Percentiles rank a stretch among this genome's conserved stretches.
Evolutionary conservation across 73 alveolate species (phyloP).

Genomic region (Blepharisma japonicum): DNA sequence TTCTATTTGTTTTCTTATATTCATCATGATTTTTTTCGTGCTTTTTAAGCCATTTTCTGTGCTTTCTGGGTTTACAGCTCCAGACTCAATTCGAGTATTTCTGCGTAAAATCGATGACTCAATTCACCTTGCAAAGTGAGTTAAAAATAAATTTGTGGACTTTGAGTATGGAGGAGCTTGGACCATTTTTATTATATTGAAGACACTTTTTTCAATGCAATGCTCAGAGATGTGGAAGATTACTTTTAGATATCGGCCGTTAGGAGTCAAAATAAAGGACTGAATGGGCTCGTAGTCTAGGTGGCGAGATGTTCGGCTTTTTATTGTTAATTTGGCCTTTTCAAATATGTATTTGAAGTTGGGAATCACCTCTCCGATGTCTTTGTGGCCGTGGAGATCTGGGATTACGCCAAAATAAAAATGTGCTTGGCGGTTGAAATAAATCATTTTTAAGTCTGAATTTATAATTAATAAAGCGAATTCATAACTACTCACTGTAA

Average conservation of each 20-base stretch:
- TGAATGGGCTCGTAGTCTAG: too few species aligned
- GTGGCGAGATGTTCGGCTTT: too few species aligned
- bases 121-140: not conserved
- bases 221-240: too few species aligned
- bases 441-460: too few species aligned
- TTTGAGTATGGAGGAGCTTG: slow-evolving; percentile 14
- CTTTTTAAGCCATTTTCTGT: not conserved
- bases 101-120: too few species aligned
- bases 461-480: too few species aligned
- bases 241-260: too few species aligned
- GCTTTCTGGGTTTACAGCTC: not conserved
- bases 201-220: slow-evolving; percentile 15
- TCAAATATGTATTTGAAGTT: slow-evolving; percentile 7
- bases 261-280: too few species aligned
- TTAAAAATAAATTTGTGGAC: not conserved
- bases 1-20: not conserved
- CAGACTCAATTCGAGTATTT: too few species aligned
- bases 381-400: not conserved
- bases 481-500: too few species aligned
- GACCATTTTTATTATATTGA: not conserved
- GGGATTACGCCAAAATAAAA: not conserved
- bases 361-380: not conserved
- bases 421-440: too few species aligned
- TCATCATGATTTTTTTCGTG: not conserved
- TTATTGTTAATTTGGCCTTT: not conserved